Evolutionary conservation across 176 grass and related monocot species (phyloP).

Genomic region (Hordeum marinum): DNA sequence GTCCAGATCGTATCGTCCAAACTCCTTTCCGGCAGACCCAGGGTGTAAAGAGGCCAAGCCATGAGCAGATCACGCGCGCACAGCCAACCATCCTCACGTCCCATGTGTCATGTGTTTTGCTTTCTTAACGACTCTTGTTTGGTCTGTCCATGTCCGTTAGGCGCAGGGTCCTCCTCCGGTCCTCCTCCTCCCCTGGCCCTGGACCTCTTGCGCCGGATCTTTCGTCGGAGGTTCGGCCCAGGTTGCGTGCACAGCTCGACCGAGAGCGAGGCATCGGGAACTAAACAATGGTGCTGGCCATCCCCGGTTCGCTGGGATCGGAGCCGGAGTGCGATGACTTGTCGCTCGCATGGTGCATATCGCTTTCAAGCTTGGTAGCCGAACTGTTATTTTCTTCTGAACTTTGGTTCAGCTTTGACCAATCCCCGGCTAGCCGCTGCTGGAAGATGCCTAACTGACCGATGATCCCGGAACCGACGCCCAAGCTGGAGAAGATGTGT

Average conservation of each 20-base stretch:
- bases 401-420: background rate
- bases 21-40: background rate
- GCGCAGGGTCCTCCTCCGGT: background rate
- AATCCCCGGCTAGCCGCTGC: background rate
- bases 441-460: constrained; percentile 18
- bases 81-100: background rate
- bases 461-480: constrained; percentile 17
- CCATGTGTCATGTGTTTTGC: background rate
- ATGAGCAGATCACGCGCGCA: background rate
- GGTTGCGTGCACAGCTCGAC: background rate
- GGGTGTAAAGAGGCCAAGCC: constrained; percentile 13
- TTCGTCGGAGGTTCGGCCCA: constrained; percentile 3
- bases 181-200: too few relatives aligned
- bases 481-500: background rate
- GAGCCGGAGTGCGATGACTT: background rate
- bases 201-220: background rate
- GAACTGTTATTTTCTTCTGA: background rate
- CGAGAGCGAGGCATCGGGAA: background rate
- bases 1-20: background rate
- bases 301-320: background rate
- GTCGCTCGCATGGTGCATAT: background rate
- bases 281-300: constrained; percentile 3
- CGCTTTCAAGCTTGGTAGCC: background rate
- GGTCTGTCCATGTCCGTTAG: constrained; percentile 21
- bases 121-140: background rate